These are phyloP conservation scores for Oryza rufipogon DNA, from an alignment of 176 grass and related monocot species.

Conservation along the genomic window DNA sequence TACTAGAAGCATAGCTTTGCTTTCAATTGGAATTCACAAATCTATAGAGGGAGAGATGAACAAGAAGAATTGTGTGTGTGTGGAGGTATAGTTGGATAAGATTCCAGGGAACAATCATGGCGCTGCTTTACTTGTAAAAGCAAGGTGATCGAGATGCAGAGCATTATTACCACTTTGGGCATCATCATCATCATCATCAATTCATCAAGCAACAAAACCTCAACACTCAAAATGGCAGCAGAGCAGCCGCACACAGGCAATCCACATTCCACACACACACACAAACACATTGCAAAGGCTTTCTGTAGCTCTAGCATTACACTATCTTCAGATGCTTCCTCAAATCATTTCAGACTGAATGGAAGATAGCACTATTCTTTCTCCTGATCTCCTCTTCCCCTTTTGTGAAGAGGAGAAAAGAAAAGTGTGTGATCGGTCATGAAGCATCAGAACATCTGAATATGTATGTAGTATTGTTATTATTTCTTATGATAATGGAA, in stretches of 20 bases:
- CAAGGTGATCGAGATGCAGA: constrained; percentile 43
- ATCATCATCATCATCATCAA: constrained; percentile 3
- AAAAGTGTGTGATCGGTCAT: constrained; percentile 12
- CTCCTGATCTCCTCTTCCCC: background rate
- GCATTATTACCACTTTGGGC: constrained; percentile 57
- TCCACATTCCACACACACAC: background rate
- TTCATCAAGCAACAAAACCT: constrained; percentile 28
- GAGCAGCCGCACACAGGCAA: background rate
- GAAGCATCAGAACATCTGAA: constrained; percentile 45
- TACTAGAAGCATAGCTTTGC: too few relatives aligned
- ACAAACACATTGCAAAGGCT: background rate
- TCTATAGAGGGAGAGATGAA: background rate
- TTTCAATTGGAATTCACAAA: too few relatives aligned
- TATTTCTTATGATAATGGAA: background rate
- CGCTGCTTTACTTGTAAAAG: constrained; percentile 56
- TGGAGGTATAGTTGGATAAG: constrained; percentile 58
- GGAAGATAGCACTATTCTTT: background rate
- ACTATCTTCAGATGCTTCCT: constrained; percentile 23
- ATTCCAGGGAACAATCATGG: constrained; percentile 68
- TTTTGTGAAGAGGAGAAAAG: constrained; percentile 24
- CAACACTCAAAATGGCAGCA: constrained; percentile 7
- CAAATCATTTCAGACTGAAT: background rate
- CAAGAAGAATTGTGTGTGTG: background rate
- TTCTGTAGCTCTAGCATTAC: background rate
- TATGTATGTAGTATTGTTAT: background rate